Evolutionary conservation across 1,284 basidiomycete genomes (phyloP), one percentile per base, ranked within the genome.

Genomic region (Apiotrichum domesticum): DNA sequence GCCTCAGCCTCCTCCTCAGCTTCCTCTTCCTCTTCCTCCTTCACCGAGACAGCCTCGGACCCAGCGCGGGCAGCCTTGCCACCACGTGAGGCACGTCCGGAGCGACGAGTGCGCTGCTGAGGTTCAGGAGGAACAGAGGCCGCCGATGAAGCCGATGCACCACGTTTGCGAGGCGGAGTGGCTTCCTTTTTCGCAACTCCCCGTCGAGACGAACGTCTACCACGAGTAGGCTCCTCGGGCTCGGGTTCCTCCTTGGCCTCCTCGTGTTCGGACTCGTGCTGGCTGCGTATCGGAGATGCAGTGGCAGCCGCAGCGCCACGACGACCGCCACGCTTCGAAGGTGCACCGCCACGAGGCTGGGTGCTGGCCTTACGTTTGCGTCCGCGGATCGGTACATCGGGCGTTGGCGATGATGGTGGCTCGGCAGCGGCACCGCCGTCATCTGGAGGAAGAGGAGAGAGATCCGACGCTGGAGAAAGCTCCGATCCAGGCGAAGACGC

Each of bases 361-460:
- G 54, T 52, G 6, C 46, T 41, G 2, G 67, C 66, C 57, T 70
- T 72, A 21, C 70, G 56, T 54, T 72, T 72, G 35, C 61, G 59
- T 1, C 51, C 48, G n/a, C 68, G 61, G 1, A 61, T 58, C 4
- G 58, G 7, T 2, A 46, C 21, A 6, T 52, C 35, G 1, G 55
- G 48, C n/a, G 52, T 51, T 4, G 56, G 59, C 2, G 55, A 51
- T 3, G 54, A 46, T 21, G 54, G 35, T 2, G 34, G n/a, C 0
- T 40, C 46, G 1, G 34, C 46, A 8, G 52, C 15, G 2, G 52
- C 40, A 3, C 40, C 46, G 33, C 29, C 13, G 14, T 59, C 57
- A 37, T 55, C 54, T 49, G 46, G 54, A 5, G 61, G 64, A 9
- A 59, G 52, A 4, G 66, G 61, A 2, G 66, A 67, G 29, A 63